These are phyloP conservation scores for Huiozyma naganishii DNA, from an alignment of 805 yeast species.

Conservation along the genomic window DNA sequence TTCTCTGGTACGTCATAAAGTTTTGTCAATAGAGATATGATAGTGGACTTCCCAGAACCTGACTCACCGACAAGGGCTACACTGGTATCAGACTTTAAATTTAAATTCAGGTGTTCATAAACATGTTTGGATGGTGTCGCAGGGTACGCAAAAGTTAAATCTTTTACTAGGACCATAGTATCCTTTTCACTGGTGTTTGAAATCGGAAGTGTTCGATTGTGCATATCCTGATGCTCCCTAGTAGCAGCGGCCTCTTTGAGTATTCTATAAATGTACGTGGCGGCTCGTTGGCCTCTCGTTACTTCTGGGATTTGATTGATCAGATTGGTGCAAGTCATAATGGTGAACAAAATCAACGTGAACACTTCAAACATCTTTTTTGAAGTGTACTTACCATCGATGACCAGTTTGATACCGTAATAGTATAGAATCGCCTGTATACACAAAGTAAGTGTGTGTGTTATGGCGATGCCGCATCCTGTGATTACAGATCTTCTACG, in stretches of 20 bases:
- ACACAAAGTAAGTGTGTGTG: slow-evolving; percentile 41
- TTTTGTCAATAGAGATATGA: slow-evolving; percentile 45
- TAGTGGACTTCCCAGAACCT: slow-evolving; percentile 87
- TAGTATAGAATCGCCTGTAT: slow-evolving; percentile 68
- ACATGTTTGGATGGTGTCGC: slow-evolving; percentile 17
- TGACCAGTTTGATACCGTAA: slow-evolving; percentile 69
- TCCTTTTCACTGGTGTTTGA: not conserved
- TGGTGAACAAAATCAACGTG: slow-evolving; percentile 61
- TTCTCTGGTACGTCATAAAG: slow-evolving; percentile 33
- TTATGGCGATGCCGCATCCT: slow-evolving; percentile 57
- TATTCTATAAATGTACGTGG: slow-evolving; percentile 39
- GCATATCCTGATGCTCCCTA: slow-evolving; percentile 2
- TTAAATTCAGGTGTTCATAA: slow-evolving; percentile 35
- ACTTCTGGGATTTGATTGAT: slow-evolving; percentile 67
- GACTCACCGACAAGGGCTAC: slow-evolving; percentile 75
- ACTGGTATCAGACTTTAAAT: slow-evolving; percentile 36
- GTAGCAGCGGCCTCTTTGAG: slow-evolving; percentile 11
- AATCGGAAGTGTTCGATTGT: slow-evolving; percentile 1
- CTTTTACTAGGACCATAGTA: slow-evolving; percentile 30
- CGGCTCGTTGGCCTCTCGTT: slow-evolving; percentile 70
- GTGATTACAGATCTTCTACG: slow-evolving; percentile 43
- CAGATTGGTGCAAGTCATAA: slow-evolving; percentile 49
- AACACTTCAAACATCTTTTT: slow-evolving; percentile 57
- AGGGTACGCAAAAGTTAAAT: slow-evolving; percentile 43
- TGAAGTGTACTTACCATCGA: slow-evolving; percentile 42